These are phyloP conservation scores for Tricholoma furcatifolium DNA, from an alignment of 768 basidiomycete genomes.

Conservation along the genomic window DNA sequence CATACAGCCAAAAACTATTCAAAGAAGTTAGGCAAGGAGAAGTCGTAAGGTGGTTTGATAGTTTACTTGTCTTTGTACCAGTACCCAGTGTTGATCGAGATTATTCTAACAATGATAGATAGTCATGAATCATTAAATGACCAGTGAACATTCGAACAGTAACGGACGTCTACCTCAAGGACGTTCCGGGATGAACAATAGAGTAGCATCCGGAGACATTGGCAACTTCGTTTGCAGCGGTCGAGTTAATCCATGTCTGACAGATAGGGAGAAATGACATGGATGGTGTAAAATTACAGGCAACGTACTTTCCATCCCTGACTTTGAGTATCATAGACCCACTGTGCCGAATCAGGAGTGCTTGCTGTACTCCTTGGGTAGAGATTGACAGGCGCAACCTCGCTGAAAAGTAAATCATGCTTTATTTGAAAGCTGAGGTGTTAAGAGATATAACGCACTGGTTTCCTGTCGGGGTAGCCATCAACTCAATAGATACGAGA, in stretches of 20 bases:
- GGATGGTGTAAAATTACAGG: background rate
- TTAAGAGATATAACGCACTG: conserved; percentile 35
- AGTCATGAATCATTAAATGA: background rate
- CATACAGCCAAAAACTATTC: conserved; percentile 58
- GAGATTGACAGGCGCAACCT: conserved; percentile 54
- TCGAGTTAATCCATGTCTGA: conserved; percentile 46
- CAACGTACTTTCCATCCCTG: conserved; percentile 46
- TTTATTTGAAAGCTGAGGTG: background rate
- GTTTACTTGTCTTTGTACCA: conserved; percentile 60
- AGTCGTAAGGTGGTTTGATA: background rate
- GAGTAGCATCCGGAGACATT: conserved; percentile 60
- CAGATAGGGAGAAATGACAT: background rate
- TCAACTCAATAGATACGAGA: background rate
- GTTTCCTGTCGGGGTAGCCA: conserved; percentile 35
- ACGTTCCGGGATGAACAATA: conserved; percentile 33
- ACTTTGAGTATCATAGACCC: conserved; percentile 30
- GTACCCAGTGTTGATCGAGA: conserved; percentile 60
- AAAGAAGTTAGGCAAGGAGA: background rate
- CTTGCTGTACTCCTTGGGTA: conserved; percentile 51
- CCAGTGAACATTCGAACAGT: too few species aligned
- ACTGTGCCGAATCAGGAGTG: conserved; percentile 34
- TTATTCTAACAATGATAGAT: conserved; percentile 37
- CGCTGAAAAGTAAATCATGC: conserved; percentile 31
- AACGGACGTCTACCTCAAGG: too few species aligned
- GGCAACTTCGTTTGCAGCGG: conserved; percentile 40